Evolutionary conservation across 2,329 filamentous ascomycete genomes (phyloP), one percentile per base, ranked within the genome.

Genomic region (Pseudogymnoascus sp.): DNA sequence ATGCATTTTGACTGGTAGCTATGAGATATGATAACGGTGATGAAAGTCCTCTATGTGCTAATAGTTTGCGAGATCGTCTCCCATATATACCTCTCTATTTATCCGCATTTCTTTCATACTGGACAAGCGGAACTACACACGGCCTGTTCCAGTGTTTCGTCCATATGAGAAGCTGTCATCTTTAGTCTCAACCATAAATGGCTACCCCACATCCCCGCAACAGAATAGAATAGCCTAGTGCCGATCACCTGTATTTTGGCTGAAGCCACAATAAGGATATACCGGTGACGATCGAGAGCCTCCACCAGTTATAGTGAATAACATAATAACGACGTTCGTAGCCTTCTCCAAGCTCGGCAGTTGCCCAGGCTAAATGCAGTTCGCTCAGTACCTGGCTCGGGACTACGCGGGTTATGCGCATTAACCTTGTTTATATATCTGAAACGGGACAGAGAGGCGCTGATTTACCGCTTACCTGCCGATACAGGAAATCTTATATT

Each of bases 251-350:
- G 28, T 3, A 21, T 57, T 57, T 57, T 36, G 28, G 51, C 51
- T 57, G 48, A 57, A 57, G 48, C 48, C 48, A 57, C 48, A 57
- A 57, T 57, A 57, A 57, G 48, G n/a, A 57, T 31, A 19, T 57
- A 13, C 48, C 48, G 21, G 6, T 34, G 48, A 57, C 11, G n/a
- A 57, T 57, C 48, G 16, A 34, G 14, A 31, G 48, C 25, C 25
- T 19, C 48, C 25, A n/a, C 2, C 4, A 34, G 4, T 14, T 57
- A 19, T 19, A 3, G 6, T 3, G 23, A 51, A 28, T 51, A 28
- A 51, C 14, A 13, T 10, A 28, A 51, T 25, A 7, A 51, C 21
- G 14, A 51, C 13, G 13, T 3, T 1, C 1, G 16, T 19, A 31
- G 13, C 28, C 25, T 28, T 57, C 28, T 3, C 10, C 31, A 34